Conservation (phyloP, 441 rosid genomes). For the Gossypium aridum region DNA sequence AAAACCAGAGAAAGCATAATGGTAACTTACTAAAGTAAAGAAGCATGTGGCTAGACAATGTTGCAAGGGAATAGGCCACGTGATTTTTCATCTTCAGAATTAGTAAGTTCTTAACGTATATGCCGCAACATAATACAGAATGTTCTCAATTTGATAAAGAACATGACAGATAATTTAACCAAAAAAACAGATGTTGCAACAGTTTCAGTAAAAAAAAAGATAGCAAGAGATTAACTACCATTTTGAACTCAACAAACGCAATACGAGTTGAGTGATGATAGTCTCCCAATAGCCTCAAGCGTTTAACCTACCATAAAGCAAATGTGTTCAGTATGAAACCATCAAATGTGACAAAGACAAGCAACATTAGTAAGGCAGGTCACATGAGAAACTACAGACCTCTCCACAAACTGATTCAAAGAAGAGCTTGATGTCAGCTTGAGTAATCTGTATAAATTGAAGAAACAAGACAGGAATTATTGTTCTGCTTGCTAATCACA, state of each 20-base stretch:
- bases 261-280: slow-evolving; percentile 82
- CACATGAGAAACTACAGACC: slow-evolving; percentile 36
- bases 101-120: neutral
- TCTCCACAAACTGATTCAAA: slow-evolving; percentile 86
- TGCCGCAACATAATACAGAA: neutral
- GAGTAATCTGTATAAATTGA: slow-evolving; percentile 57
- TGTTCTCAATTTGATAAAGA: neutral
- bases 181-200: neutral
- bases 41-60: neutral
- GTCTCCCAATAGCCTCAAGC: slow-evolving; percentile 91
- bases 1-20: neutral
- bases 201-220: neutral
- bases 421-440: slow-evolving; percentile 71
- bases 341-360: slow-evolving; percentile 9
- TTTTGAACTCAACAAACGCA: slow-evolving; percentile 80
- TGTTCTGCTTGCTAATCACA: neutral
- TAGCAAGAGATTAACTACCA: slow-evolving; percentile 37
- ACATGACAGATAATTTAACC: neutral
- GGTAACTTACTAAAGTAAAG: neutral
- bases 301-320: slow-evolving; percentile 50
- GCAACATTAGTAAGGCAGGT: neutral
- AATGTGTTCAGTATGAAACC: slow-evolving; percentile 11
- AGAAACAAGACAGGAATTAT: slow-evolving; percentile 9
- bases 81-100: neutral
- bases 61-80: neutral